Evolutionary conservation across 1,284 basidiomycete species (phyloP).

Genomic region (Vanrija humicola): DNA sequence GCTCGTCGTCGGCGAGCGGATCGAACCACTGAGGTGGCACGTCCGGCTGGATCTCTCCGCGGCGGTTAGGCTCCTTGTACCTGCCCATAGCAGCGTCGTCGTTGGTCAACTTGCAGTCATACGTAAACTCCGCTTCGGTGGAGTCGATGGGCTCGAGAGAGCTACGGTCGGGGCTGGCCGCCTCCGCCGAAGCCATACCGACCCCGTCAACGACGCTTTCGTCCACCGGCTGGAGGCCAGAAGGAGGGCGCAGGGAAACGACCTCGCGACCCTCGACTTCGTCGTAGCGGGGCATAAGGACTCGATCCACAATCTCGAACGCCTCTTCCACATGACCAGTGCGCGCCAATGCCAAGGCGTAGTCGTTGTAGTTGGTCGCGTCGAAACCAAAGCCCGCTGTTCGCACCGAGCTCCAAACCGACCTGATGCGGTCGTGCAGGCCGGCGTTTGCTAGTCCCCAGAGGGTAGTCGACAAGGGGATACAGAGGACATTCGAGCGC

Average conservation of each 20-base stretch:
- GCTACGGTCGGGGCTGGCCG: conserved; percentile 13
- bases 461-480: conserved; percentile 81
- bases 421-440: conserved; percentile 60
- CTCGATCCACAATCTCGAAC: conserved; percentile 74
- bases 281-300: conserved; percentile 64
- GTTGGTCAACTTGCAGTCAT: background rate
- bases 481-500: conserved; percentile 57
- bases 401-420: conserved; percentile 65
- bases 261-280: conserved; percentile 24
- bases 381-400: conserved; percentile 76
- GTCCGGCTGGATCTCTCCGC: conserved; percentile 13
- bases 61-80: conserved; percentile 29
- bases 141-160: background rate
- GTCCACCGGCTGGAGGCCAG: conserved; percentile 51
- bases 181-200: conserved; percentile 15
- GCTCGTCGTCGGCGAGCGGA: background rate
- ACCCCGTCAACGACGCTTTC: conserved; percentile 15
- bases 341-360: conserved; percentile 68
- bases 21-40: background rate
- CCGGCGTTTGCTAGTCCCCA: conserved; percentile 68
- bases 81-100: conserved; percentile 12
- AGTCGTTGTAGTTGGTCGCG: conserved; percentile 88
- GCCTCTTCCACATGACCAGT: conserved; percentile 76
- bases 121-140: background rate
- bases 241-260: conserved; percentile 17